Conservation (phyloP, 2,329 filamentous ascomycete genomes). For the Hymenoscyphus fructigenus region DNA sequence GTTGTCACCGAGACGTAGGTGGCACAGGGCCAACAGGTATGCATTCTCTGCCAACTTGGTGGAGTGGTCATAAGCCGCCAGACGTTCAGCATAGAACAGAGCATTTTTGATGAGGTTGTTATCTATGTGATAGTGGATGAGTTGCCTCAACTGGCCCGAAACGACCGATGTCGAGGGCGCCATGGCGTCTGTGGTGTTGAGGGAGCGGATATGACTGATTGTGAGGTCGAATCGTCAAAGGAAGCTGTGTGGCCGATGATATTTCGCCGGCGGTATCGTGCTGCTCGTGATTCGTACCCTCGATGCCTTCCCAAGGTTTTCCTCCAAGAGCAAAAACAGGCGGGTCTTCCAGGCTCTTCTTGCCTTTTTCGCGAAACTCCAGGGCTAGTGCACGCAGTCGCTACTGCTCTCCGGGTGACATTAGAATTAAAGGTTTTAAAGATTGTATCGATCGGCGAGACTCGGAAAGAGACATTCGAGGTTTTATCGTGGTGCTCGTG, state of each 20-base stretch:
- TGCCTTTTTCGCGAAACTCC: background rate
- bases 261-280: background rate
- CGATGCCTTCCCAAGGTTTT: constrained; percentile 7
- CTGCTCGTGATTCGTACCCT: constrained; percentile 1
- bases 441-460: background rate
- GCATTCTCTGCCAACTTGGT: constrained; percentile 71
- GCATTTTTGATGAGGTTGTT: constrained; percentile 88
- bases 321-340: background rate
- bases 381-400: constrained; percentile 16
- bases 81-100: constrained; percentile 86
- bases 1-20: constrained; percentile 77
- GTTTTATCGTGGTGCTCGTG: background rate
- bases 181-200: constrained; percentile 29
- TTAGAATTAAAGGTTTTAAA: constrained; percentile 22
- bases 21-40: constrained; percentile 81
- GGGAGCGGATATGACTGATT: constrained; percentile 19
- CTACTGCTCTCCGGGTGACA: constrained; percentile 23
- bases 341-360: background rate
- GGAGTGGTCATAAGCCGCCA: constrained; percentile 74
- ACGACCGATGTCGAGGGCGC: constrained; percentile 33
- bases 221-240: constrained; percentile 33
- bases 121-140: constrained; percentile 74
- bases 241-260: constrained; percentile 17
- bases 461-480: constrained; percentile 9
- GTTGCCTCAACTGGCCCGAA: constrained; percentile 49